These are phyloP conservation scores for Pythium aphanidermatum DNA, from an alignment of 352 stramenopile species.

Conservation along the genomic window DNA sequence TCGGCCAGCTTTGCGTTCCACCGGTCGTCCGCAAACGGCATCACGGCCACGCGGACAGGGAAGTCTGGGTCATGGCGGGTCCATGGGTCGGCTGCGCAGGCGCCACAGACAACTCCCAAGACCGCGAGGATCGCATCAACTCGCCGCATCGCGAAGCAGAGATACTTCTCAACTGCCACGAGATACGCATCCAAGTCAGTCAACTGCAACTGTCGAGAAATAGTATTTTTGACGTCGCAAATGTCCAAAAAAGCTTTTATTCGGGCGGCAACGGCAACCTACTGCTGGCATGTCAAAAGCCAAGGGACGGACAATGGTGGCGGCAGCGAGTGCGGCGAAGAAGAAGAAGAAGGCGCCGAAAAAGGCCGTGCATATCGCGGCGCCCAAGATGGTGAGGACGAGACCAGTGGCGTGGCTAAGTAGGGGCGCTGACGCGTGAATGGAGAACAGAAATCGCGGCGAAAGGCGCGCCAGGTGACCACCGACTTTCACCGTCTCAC, in stretches of 20 bases:
- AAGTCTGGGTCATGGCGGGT: slow-evolving; percentile 31
- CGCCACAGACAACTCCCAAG: no score
- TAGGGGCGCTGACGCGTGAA: no score
- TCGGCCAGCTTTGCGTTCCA: slow-evolving; percentile 5
- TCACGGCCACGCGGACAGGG: slow-evolving; percentile 20
- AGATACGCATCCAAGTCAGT: not conserved
- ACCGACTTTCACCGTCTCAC: slow-evolving; percentile 76
- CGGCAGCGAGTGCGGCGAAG: slow-evolving; percentile 4
- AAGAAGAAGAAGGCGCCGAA: slow-evolving; percentile 51
- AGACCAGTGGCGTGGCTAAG: no score
- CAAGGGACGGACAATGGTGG: not conserved
- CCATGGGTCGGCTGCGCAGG: slow-evolving; percentile 7
- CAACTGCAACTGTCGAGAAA: slow-evolving; percentile 6
- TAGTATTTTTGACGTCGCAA: not conserved
- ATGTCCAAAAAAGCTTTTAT: not conserved
- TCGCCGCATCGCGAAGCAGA: no score
- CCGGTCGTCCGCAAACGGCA: slow-evolving; percentile 29
- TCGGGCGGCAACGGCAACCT: no score
- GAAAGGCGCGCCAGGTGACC: slow-evolving; percentile 64
- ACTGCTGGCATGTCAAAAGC: slow-evolving; percentile 1
- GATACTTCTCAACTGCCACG: not conserved
- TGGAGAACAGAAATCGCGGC: slow-evolving; percentile 62
- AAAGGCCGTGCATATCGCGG: slow-evolving; percentile 52
- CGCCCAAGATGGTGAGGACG: slow-evolving; percentile 32
- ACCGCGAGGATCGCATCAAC: no score